Base-by-base conservation (phyloP, 2,329 filamentous ascomycete genomes). In the Pseudogymnoascus sp. region DNA sequence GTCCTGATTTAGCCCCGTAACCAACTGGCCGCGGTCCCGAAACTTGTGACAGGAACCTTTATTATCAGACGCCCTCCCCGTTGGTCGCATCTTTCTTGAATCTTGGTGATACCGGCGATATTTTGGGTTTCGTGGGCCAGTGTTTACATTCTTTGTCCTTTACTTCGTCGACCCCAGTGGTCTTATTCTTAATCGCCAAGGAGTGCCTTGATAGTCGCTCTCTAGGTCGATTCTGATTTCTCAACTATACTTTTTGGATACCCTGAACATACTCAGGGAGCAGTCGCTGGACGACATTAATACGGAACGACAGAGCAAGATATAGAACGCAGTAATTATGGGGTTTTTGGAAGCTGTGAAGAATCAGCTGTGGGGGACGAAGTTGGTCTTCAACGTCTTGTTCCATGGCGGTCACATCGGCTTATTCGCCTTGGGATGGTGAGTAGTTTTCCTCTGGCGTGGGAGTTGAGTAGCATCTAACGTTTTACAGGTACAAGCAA, bases 391-490 rank as follows among this genome's bases (percentile, higher is more conserved):
- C 76, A 89, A 96, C 74, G 70, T 90, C 67, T 75, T 95, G 60
- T 96, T 96, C 74, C 93, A 91, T 87, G 82, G 81, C 3, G 78
- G 90, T 43, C 92, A 96, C 72, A 86, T 86, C 75, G 87, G 81
- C 23, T 75, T 96, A n/a, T 96, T 96, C 74, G 88, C 83, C 43
- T 84, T 86, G 71, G 92, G 92, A 82, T 96, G 92, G 92, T 96
- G 81, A 73, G 23, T 34, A 14, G 14, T 25, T 56, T 63, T 62
- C 49, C 40, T 42, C 25, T 38, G 18, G 16, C 23, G 59, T n/a
- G 7, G 25, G 40, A 63, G 59, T 71, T 77, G 62, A 75, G 66
- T 43, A 25, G 63, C 9, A 6, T 34, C 49, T 56, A 8, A 56
- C 49, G 3, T 69, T 46, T 21, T 64, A 65, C 69, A 96, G 92